Evolutionary conservation across 225 moss, liverwort and hornwort species (phyloP).

Genomic region (Marchantia paleacea): DNA sequence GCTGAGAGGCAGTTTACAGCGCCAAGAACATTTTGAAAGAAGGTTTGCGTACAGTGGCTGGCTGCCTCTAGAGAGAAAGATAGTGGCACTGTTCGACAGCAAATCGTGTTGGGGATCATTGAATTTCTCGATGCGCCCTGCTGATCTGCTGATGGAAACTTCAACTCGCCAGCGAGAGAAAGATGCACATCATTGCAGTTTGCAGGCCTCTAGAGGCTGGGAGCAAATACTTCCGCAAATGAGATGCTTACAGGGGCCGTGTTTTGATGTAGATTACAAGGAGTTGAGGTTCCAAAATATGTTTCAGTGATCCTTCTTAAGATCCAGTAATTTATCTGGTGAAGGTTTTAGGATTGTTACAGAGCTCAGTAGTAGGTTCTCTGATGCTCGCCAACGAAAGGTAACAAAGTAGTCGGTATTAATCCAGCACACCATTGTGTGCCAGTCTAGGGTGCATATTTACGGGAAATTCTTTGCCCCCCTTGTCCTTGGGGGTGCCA

Average conservation of each 20-base stretch:
- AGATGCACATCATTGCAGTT: background rate
- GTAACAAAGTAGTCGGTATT: constrained; percentile 17
- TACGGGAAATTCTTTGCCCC: constrained; percentile 42
- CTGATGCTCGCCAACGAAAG: constrained; percentile 8
- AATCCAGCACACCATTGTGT: constrained; percentile 46
- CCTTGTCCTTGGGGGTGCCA: constrained; percentile 40
- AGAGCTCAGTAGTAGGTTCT: constrained; percentile 10
- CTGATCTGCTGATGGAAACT: constrained; percentile 7
- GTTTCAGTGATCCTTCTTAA: background rate
- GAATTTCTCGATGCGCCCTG: background rate
- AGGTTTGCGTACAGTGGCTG: constrained; percentile 19
- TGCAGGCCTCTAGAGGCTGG: background rate
- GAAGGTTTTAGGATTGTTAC: constrained; percentile 2
- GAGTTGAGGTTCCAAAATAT: constrained; percentile 6
- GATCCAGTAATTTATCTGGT: constrained; percentile 9
- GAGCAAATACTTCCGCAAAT: background rate
- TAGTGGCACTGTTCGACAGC: background rate
- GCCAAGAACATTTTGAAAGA: constrained; percentile 11
- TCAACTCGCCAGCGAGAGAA: constrained; percentile 11
- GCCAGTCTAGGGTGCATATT: constrained; percentile 33
- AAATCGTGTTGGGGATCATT: background rate
- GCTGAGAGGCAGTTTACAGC: constrained; percentile 12
- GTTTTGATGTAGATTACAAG: constrained; percentile 10
- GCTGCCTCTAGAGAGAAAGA: background rate
- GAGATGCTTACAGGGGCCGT: constrained; percentile 2